Evolutionary conservation across 805 yeast species (phyloP), one percentile per base, ranked within the genome.

Genomic region (Zygosaccharomyces rouxii): DNA sequence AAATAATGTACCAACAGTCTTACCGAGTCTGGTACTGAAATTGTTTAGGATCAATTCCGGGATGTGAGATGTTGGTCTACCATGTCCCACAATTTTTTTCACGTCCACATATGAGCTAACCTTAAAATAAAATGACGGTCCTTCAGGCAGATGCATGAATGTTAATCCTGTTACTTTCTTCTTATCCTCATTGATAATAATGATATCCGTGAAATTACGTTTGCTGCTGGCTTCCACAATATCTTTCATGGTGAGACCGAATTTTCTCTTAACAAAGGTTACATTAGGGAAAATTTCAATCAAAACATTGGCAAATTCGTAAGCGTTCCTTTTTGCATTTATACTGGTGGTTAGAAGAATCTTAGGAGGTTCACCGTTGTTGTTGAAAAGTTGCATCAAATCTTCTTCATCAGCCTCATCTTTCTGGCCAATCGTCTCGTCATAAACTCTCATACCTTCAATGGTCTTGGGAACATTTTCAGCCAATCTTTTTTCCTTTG

Each of bases 11-110:
- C 97, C 97, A 5, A 92, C 95, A 0, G 98, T 87, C 62, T 86
- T 83, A 68, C 99, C 99, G 53, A 94, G 75, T 56, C 96, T 77
- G 0, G 99, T 90, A 52, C 87, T 80, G 73, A 94, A 94, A 68
- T 94, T 94, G 68, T 94, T 94, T 64, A 94, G 73, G 29, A 94
- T 82, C 43, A 94, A 76, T 69, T 94, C 99, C 3, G 99, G 99
- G 19, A 84, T 79, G 62, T 94, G 98, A 37, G 79, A 82, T 0
- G 98, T 89, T 23, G 97, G 84, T 44, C 83, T 78, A 49, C 98
- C 98, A 60, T 94, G 98, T 7, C 96, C 97, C 19, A 72, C 66
- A 47, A 94, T 88, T 55, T 78, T 74, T 56, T 86, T 80, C 9
- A 90, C 84, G 57, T 87, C 86, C 13, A 80, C 78, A 38, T 86